Conservation (phyloP, 2,329 filamentous ascomycete species). For the Alternaria arborescens region DNA sequence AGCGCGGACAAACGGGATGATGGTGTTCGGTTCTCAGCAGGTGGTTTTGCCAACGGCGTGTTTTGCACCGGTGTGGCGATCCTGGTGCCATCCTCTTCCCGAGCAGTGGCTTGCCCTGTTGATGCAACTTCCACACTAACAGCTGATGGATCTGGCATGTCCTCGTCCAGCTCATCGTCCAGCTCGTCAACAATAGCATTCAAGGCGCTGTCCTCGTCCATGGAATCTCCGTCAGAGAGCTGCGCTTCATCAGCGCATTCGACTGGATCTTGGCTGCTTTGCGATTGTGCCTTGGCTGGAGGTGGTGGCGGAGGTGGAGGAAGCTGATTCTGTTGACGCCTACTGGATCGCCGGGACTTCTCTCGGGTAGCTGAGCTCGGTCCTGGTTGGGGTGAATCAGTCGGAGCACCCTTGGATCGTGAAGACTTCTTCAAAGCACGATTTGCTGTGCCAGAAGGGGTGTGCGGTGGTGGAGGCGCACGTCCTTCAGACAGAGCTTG, state of each 20-base stretch:
- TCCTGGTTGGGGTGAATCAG: slow-evolving; percentile 58
- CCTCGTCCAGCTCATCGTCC: slow-evolving; percentile 76
- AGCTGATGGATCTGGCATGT: slow-evolving; percentile 81
- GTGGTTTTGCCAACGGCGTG: slow-evolving; percentile 43
- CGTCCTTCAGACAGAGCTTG: slow-evolving; percentile 67
- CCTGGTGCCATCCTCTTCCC: slow-evolving; percentile 88
- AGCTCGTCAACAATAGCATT: slow-evolving; percentile 91
- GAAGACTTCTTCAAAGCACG: slow-evolving; percentile 42
- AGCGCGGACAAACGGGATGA: slow-evolving; percentile 43
- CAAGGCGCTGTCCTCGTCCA: slow-evolving; percentile 70
- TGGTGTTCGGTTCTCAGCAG: slow-evolving; percentile 40
- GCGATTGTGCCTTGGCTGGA: slow-evolving; percentile 53
- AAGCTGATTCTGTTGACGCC: slow-evolving; percentile 61
- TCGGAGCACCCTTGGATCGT: slow-evolving; percentile 42
- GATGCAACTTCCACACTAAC: slow-evolving; percentile 91
- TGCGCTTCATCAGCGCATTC: slow-evolving; percentile 95
- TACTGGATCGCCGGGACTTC: slow-evolving; percentile 72
- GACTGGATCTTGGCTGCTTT: slow-evolving; percentile 65
- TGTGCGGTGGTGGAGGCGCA: slow-evolving; percentile 48
- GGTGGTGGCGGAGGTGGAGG: slow-evolving; percentile 63
- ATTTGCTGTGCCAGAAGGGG: slow-evolving; percentile 44
- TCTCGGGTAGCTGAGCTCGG: slow-evolving; percentile 61
- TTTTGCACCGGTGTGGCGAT: slow-evolving; percentile 80
- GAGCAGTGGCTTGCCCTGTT: slow-evolving; percentile 86
- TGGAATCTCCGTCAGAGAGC: slow-evolving; percentile 75